Evolutionary conservation across 805 yeast genomes (phyloP).

Genomic region (Huiozyma sinensis): DNA sequence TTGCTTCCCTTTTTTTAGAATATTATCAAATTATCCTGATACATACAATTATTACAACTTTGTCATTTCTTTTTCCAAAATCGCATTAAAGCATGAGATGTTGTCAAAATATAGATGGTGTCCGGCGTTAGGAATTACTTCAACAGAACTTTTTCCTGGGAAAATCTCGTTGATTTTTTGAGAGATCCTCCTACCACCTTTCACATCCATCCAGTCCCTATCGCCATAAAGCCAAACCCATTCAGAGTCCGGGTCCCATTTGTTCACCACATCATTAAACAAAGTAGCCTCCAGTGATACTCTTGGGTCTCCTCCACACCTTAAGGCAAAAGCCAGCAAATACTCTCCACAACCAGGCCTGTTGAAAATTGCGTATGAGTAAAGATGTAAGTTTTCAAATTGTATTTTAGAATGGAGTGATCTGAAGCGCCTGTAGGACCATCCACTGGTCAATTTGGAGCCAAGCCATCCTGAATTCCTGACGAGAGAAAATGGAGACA

Average conservation of each 20-base stretch:
- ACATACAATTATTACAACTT: neutral
- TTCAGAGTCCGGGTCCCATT: slow-evolving; percentile 34
- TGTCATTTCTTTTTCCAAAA: slow-evolving; percentile 44
- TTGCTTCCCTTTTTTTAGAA: neutral
- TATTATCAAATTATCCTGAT: no score
- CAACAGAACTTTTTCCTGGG: slow-evolving; percentile 25
- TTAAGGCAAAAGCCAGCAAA: slow-evolving; percentile 68
- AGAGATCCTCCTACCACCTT: slow-evolving; percentile 30
- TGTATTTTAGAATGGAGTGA: slow-evolving; percentile 27
- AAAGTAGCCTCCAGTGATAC: slow-evolving; percentile 44
- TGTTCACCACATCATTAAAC: slow-evolving; percentile 3
- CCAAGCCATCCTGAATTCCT: slow-evolving; percentile 75
- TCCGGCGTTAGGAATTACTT: slow-evolving; percentile 47
- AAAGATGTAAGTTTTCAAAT: slow-evolving; percentile 50
- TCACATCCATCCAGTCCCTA: slow-evolving; percentile 54
- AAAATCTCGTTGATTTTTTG: slow-evolving; percentile 15
- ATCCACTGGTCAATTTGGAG: slow-evolving; percentile 74
- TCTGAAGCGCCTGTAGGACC: slow-evolving; percentile 79
- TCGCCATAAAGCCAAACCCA: slow-evolving; percentile 82
- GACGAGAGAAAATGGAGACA: slow-evolving; percentile 77
- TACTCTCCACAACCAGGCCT: slow-evolving; percentile 91
- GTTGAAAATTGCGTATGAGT: slow-evolving; percentile 75
- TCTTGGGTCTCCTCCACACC: slow-evolving; percentile 88
- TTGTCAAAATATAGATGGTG: slow-evolving; percentile 77
- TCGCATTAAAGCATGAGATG: slow-evolving; percentile 39